Conservation (phyloP, 345 rosid genomes). For the Luvunga scandens region DNA sequence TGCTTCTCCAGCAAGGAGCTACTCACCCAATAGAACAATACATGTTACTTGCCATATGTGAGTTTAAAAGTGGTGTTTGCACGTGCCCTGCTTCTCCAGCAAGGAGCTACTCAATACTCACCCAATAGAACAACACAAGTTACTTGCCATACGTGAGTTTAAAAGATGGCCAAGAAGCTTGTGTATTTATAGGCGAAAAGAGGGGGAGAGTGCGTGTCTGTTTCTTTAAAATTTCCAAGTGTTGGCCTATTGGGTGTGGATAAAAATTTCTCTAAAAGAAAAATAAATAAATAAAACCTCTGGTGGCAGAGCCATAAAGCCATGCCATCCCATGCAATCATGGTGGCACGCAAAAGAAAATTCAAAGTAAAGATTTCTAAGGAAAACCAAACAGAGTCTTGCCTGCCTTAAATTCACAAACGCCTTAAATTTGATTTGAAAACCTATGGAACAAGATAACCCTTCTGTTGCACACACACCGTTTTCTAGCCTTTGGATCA, state of each 20-base stretch:
- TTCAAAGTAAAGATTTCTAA: constrained; percentile 27
- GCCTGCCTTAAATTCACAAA: constrained; percentile 40
- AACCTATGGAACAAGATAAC: constrained; percentile 14
- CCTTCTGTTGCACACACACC: constrained; percentile 6
- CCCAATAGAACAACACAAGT: not conserved
- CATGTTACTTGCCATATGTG: not conserved
- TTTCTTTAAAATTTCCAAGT: constrained; percentile 7
- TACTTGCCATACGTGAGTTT: not conserved
- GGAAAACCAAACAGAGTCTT: constrained; percentile 19
- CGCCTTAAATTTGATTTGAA: not conserved
- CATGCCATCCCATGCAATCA: constrained; percentile 50
- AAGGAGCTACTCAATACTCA: constrained; percentile 56
- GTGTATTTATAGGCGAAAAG: constrained; percentile 41
- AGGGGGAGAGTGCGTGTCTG: constrained; percentile 5
- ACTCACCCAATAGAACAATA: constrained; percentile 35
- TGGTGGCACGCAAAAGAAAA: constrained; percentile 29
- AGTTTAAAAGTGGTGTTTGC: constrained; percentile 35
- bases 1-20: constrained; percentile 97
- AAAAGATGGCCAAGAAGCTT: constrained; percentile 5
- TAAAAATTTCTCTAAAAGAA: not conserved
- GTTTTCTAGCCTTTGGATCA: constrained; percentile 22
- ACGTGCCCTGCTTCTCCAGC: constrained; percentile 99
- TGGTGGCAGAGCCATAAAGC: constrained; percentile 1
- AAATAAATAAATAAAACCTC: not conserved
- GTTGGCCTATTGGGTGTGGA: not conserved